phyloP scores from a whole-genome alignment of 1,139 yeast species.

The Martiniozyma asiatica region DNA sequence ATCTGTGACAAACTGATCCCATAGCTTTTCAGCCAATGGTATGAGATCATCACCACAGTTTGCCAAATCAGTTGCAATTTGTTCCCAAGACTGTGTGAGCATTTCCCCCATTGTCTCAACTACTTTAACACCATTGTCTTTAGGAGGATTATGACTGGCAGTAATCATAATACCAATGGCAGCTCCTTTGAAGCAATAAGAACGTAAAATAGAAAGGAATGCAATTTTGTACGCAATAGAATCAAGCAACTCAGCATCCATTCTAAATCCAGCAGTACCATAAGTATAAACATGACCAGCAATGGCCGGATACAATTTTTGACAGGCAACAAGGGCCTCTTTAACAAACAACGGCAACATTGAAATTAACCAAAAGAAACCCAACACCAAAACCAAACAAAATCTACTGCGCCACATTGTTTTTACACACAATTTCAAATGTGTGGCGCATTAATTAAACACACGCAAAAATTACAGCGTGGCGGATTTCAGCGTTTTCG shows the following conservation, averaged over 20 bases:
- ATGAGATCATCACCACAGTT: constrained; percentile 34
- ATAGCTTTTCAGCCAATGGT: constrained; percentile 18
- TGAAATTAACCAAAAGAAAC: no score
- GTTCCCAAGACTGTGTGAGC: constrained; percentile 82
- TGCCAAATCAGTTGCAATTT: constrained; percentile 68
- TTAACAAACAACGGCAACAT: background rate
- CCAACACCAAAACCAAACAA: no score
- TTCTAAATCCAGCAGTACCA: constrained; percentile 97
- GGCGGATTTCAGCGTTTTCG: no score
- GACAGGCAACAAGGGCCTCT: no score
- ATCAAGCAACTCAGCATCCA: constrained; percentile 58
- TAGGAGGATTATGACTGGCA: constrained; percentile 94
- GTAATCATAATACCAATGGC: constrained; percentile 90
- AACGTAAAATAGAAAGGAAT: constrained; percentile 68
- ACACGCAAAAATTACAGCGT: no score
- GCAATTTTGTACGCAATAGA: constrained; percentile 83
- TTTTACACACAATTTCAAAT: no score
- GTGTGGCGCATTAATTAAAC: no score
- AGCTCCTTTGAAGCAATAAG: constrained; percentile 48
- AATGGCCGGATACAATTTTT: constrained; percentile 31
- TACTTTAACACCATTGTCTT: constrained; percentile 90
- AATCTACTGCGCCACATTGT: no score
- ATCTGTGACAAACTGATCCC: constrained; percentile 20
- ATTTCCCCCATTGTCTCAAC: constrained; percentile 92
- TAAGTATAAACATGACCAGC: constrained; percentile 41